These are phyloP conservation scores for Starmerella sirachaensis DNA, from an alignment of 805 yeast genomes.

Conservation along the genomic window DNA sequence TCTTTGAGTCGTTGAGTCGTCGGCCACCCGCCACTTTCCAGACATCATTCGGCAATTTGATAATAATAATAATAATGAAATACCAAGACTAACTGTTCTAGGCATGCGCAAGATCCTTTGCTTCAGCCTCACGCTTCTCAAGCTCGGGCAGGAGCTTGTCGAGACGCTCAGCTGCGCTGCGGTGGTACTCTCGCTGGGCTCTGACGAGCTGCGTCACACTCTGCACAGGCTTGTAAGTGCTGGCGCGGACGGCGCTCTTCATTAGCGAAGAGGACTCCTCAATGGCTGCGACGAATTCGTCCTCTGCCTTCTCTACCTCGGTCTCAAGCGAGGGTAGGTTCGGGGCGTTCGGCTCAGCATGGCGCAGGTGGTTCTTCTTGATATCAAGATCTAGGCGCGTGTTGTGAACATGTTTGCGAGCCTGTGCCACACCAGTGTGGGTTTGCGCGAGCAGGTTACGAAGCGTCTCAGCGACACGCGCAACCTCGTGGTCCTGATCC, in stretches of 20 bases:
- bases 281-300: slow-evolving; percentile 74
- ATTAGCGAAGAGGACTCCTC: slow-evolving; percentile 76
- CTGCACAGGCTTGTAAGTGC: slow-evolving; percentile 44
- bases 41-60: no score
- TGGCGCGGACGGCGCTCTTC: slow-evolving; percentile 65
- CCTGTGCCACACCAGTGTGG: slow-evolving; percentile 50
- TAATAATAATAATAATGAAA: neutral
- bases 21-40: no score
- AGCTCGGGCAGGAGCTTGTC: slow-evolving; percentile 52
- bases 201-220: slow-evolving; percentile 55
- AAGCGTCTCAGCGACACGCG: slow-evolving; percentile 58
- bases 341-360: slow-evolving; percentile 39
- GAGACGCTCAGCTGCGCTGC: slow-evolving; percentile 57
- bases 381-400: slow-evolving; percentile 71
- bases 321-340: slow-evolving; percentile 64
- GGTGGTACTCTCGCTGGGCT: slow-evolving; percentile 74
- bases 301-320: slow-evolving; percentile 73
- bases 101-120: slow-evolving; percentile 13
- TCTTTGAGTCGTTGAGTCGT: slow-evolving; percentile 26
- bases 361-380: slow-evolving; percentile 42
- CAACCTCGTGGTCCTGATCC: slow-evolving; percentile 65
- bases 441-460: slow-evolving; percentile 48
- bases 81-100: slow-evolving; percentile 4
- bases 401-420: slow-evolving; percentile 63
- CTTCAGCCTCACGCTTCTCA: slow-evolving; percentile 31